Base-by-base conservation (phyloP, 805 yeast genomes). In the Torulaspora franciscae region DNA sequence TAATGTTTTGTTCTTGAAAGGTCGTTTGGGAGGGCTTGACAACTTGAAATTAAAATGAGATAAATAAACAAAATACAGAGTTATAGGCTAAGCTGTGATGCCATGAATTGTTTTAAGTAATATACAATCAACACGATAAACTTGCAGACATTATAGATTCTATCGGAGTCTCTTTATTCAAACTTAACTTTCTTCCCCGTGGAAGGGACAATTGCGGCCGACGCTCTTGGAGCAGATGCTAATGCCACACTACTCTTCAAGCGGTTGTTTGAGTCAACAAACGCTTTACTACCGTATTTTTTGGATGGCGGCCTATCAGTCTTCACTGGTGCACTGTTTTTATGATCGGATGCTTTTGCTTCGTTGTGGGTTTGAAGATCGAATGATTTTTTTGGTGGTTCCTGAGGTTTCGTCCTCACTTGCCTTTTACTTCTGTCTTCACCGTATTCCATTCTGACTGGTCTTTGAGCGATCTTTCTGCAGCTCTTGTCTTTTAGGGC, bases 381-480 rank as follows among this genome's bases (percentile, higher is more conserved):
- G 37, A 59, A 37, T 25, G 58, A 33, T 42, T 56, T 47, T 42
- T 42, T 52, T 42, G 52, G 39, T 49, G 49, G 60, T 50, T 53
- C 52, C 32, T 52, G 58, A 55, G 66, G 54, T 46, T 59, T 55
- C 59, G 54, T 64, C 49, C 61, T 71, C n/a, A 81, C 83, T 39
- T 68, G 73, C 62, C 87, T 74, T 68, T 85, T 83, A 34, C 95
- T 83, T 68, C 99, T 77, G 63, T 91, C 98, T 68, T 93, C 96
- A 53, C 99, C 99, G 58, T 70, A 91, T 66, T 93, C 98, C 74
- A 91, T 72, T 66, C 96, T 76, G 54, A 89, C 66, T 1, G 81
- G 80, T 66, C 96, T 74, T 51, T 86, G 82, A 48, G 86, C 77
- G 47, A 88, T 69, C 51, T 72, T 77, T 57, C 77, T 76, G 54